Percentiles rank a stretch among this genome's conserved stretches.
phyloP scores from a whole-genome alignment of 1,284 basidiomycete species.

The Inonotus obliquus region DNA sequence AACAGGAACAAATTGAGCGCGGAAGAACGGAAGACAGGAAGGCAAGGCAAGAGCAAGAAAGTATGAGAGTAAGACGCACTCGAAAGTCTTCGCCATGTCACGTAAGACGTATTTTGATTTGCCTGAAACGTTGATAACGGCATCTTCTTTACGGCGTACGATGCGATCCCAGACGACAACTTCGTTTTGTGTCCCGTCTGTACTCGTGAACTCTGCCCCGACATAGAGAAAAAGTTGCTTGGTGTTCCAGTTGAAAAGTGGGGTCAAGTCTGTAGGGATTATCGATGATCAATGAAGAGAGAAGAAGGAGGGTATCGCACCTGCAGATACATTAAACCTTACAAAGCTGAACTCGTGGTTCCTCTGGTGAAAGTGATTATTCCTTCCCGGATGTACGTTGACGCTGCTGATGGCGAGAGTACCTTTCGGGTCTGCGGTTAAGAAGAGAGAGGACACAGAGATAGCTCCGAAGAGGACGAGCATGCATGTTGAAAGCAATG shows the following conservation, averaged over 20 bases:
- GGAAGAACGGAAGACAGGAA: constrained; percentile 17
- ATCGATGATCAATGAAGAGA: neutral
- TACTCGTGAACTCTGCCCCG: constrained; percentile 72
- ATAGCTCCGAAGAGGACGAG: constrained; percentile 74
- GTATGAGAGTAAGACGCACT: constrained; percentile 44
- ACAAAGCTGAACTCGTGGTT: constrained; percentile 72
- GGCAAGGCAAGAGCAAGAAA: neutral
- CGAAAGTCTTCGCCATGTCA: constrained; percentile 73
- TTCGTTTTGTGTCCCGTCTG: constrained; percentile 72
- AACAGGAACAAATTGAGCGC: neutral
- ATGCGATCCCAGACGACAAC: constrained; percentile 93
- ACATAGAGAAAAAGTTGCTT: constrained; percentile 89
- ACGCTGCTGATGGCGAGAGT: constrained; percentile 53
- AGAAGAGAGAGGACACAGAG: constrained; percentile 64
- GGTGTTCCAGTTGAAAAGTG: constrained; percentile 92
- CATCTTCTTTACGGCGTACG: constrained; percentile 72
- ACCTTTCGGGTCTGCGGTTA: constrained; percentile 56
- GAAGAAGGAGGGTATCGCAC: constrained; percentile 36
- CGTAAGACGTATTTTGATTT: constrained; percentile 85
- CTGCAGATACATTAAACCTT: constrained; percentile 73
- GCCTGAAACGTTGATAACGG: constrained; percentile 52
- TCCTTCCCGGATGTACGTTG: constrained; percentile 60
- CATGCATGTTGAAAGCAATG: constrained; percentile 72
- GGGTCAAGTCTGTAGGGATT: constrained; percentile 57
- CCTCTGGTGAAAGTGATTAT: constrained; percentile 48